These are phyloP conservation scores for Plasmodium malariae DNA, from an alignment of 169 alveolate species.

Conservation along the genomic window DNA sequence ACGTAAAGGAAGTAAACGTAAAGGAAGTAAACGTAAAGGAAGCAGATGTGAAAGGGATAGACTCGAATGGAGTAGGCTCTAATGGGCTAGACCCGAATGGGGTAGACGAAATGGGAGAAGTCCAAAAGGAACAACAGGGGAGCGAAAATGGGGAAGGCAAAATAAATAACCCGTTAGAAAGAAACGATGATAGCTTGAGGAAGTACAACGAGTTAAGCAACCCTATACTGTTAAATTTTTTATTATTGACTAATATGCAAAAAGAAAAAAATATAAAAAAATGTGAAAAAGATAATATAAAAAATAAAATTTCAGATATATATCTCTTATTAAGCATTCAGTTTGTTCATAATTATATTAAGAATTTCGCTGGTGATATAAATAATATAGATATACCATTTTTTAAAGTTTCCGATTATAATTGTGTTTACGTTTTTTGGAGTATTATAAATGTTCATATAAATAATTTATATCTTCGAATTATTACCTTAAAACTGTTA, in stretches of 20 bases:
- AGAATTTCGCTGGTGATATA: conserved; percentile 26
- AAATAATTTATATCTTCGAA: conserved; percentile 62
- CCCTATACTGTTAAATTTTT: conserved; percentile 53
- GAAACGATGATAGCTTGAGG: neutral
- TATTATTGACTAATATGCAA: conserved; percentile 55
- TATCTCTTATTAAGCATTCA: conserved; percentile 61
- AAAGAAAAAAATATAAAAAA: conserved; percentile 73
- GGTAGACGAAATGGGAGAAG: neutral
- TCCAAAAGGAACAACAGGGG: neutral
- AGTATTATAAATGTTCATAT: conserved; percentile 51
- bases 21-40: neutral
- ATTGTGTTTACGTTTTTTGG: conserved; percentile 66
- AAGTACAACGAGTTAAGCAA: conserved; percentile 71
- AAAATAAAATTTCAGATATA: conserved; percentile 68
- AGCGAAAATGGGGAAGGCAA: neutral
- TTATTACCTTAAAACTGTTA: conserved; percentile 42
- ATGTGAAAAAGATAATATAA: conserved; percentile 47
- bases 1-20: neutral
- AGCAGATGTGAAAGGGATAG: neutral
- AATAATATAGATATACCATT: conserved; percentile 26
- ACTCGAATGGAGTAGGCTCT: neutral
- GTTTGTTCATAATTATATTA: conserved; percentile 47
- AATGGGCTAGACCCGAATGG: neutral
- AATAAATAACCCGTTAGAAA: neutral
- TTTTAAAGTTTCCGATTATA: conserved; percentile 45